Evolutionary conservation across 306 rosid species (phyloP).

Genomic region (Mimosa pudica): DNA sequence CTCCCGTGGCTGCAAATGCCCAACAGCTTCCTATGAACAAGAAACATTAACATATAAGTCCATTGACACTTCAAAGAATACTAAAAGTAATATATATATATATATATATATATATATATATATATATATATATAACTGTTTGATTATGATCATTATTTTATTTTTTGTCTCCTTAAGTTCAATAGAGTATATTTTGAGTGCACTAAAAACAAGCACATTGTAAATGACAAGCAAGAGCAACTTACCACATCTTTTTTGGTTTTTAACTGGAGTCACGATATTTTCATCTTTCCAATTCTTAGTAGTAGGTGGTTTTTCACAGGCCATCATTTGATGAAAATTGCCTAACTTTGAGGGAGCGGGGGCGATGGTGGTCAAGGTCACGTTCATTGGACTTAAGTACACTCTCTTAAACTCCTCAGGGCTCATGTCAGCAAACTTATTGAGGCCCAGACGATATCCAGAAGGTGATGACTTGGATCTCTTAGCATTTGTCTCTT

Average conservation of each 20-base stretch:
- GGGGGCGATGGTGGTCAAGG: not conserved
- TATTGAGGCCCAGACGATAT: constrained; percentile 47
- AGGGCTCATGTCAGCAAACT: constrained; percentile 54
- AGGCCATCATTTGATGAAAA: not conserved
- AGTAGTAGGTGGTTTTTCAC: constrained; percentile 28
- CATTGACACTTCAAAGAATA: too few relatives aligned
- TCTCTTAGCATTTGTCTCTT: constrained; percentile 43
- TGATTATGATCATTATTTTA: too few relatives aligned
- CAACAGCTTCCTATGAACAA: constrained; percentile 52
- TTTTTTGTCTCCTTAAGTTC: too few relatives aligned
- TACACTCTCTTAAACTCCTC: constrained; percentile 48
- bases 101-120: too few relatives aligned
- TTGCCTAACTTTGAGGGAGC: too few relatives aligned
- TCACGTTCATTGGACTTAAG: not conserved
- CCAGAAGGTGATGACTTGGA: not conserved
- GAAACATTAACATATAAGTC: too few relatives aligned
- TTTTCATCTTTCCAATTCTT: constrained; percentile 60
- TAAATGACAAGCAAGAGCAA: not conserved
- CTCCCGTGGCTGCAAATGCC: constrained; percentile 54
- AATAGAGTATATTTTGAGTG: too few relatives aligned
- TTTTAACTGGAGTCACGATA: constrained; percentile 46
- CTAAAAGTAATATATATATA: too few relatives aligned
- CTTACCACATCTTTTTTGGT: constrained; percentile 47
- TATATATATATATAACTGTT: too few relatives aligned
- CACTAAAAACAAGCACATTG: too few relatives aligned